Conservation (phyloP, 1,284 basidiomycete genomes). For the Papiliotrema flavescens region DNA sequence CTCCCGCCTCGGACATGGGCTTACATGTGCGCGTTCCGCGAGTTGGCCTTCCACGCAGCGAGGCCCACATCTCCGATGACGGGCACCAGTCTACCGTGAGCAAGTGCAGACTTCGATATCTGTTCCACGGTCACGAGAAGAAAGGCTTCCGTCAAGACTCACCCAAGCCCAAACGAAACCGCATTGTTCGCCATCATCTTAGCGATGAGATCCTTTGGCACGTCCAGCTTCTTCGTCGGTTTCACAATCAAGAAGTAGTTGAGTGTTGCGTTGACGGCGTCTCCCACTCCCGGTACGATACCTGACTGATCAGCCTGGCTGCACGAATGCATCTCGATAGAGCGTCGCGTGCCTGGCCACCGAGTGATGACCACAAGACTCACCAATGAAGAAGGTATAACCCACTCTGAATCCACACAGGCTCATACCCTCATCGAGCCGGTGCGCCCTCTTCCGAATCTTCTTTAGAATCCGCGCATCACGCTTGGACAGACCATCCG, state of each 20-base stretch:
- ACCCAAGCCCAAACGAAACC: constrained; percentile 65
- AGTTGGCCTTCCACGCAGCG: constrained; percentile 81
- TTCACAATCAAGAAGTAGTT: constrained; percentile 76
- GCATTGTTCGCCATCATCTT: constrained; percentile 78
- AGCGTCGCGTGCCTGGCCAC: neutral
- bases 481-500: constrained; percentile 70
- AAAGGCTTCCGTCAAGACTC: constrained; percentile 5
- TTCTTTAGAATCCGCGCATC: constrained; percentile 73
- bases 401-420: constrained; percentile 83
- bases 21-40: constrained; percentile 64
- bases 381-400: constrained; percentile 72
- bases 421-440: constrained; percentile 85
- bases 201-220: constrained; percentile 65
- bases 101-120: too few species aligned
- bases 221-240: constrained; percentile 62
- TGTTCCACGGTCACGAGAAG: too few species aligned
- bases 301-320: constrained; percentile 16
- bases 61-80: constrained; percentile 72
- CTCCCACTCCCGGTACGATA: constrained; percentile 45
- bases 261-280: constrained; percentile 42
- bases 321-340: too few species aligned
- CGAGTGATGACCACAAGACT: constrained; percentile 28
- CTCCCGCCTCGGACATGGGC: constrained; percentile 7
- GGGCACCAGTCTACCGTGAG: constrained; percentile 57
- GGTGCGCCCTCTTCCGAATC: constrained; percentile 74